These are phyloP conservation scores for Rubus idaeus DNA, from an alignment of 306 rosid genomes.

Conservation along the genomic window DNA sequence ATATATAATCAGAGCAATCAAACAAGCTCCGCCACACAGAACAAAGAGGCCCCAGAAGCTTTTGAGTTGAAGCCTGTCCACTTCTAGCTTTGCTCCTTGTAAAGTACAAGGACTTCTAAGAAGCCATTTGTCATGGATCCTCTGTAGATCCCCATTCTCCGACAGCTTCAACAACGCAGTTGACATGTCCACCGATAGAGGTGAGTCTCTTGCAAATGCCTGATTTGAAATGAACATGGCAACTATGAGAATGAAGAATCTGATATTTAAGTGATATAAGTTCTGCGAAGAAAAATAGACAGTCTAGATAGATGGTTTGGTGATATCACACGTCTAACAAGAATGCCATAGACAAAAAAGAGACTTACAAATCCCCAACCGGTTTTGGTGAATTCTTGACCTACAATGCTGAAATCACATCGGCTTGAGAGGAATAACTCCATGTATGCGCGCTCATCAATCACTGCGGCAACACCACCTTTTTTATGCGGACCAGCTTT, in stretches of 20 bases:
- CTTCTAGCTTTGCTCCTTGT: slow-evolving; percentile 59
- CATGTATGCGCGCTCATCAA: slow-evolving; percentile 76
- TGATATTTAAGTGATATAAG: too few relatives aligned
- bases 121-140: slow-evolving; percentile 98
- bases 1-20: slow-evolving; percentile 59
- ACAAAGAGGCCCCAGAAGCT: slow-evolving; percentile 90
- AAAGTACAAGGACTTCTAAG: slow-evolving; percentile 65
- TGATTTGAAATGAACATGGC: slow-evolving; percentile 30
- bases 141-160: slow-evolving; percentile 82
- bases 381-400: slow-evolving; percentile 88
- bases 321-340: not conserved
- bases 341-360: slow-evolving; percentile 10
- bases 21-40: slow-evolving; percentile 65
- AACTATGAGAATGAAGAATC: not conserved
- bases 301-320: not conserved
- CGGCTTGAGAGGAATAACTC: slow-evolving; percentile 85
- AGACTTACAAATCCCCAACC: slow-evolving; percentile 98
- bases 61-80: slow-evolving; percentile 65
- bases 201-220: slow-evolving; percentile 93
- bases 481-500: slow-evolving; percentile 51
- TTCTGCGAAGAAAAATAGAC: not conserved
- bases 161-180: slow-evolving; percentile 71
- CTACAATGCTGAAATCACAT: slow-evolving; percentile 70
- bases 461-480: slow-evolving; percentile 81
- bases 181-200: slow-evolving; percentile 83